phyloP scores from a whole-genome alignment of 306 rosid species.

The Argentina anserina region DNA sequence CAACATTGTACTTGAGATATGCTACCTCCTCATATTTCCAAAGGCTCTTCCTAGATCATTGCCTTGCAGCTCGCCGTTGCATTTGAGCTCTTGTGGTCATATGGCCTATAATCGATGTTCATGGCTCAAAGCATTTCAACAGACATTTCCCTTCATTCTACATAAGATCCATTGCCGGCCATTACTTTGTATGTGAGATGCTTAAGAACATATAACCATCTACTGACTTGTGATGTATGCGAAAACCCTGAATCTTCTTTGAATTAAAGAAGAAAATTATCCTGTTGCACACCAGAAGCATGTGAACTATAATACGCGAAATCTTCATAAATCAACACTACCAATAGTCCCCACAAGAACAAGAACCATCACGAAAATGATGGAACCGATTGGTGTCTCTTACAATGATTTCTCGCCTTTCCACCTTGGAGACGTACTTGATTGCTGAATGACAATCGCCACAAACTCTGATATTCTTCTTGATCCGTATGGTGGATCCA shows the following conservation, averaged over 20 bases:
- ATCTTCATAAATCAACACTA: neutral
- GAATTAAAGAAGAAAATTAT: neutral
- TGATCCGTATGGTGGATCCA: conserved; percentile 33
- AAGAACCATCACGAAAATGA: conserved; percentile 29
- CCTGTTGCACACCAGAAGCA: neutral
- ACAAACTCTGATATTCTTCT: conserved; percentile 36
- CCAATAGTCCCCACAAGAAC: conserved; percentile 39
- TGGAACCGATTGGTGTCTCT: conserved; percentile 38
- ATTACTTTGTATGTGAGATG: neutral
- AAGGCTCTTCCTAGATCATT: neutral
- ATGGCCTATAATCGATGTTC: neutral
- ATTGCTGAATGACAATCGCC: conserved; percentile 37
- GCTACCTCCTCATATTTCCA: neutral
- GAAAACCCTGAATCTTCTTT: neutral
- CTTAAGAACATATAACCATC: neutral
- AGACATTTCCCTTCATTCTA: neutral
- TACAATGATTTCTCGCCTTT: conserved; percentile 31
- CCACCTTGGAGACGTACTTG: conserved; percentile 31
- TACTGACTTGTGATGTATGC: neutral
- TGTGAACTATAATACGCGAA: neutral
- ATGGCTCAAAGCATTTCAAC: neutral
- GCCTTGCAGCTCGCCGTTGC: neutral
- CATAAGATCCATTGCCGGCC: neutral
- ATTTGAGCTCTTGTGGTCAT: neutral
- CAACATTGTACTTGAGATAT: neutral